phyloP scores from a whole-genome alignment of 371 early-diverging fungal species.

The Agmasoma carcini region DNA sequence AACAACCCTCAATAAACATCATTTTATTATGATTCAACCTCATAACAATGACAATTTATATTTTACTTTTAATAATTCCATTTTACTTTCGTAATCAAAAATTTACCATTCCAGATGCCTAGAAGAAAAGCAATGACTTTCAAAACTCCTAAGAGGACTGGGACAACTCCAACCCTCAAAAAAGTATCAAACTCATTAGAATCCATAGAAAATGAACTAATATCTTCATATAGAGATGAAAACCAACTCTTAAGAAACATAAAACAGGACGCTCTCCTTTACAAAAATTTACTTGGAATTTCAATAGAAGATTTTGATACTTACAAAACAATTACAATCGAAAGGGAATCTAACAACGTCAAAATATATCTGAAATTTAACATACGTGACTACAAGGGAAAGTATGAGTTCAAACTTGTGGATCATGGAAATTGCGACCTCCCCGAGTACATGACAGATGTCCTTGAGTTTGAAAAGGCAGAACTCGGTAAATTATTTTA shows the following conservation, averaged over 20 bases:
- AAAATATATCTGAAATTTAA: not conserved
- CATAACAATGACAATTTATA: no score
- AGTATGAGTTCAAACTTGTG: not conserved
- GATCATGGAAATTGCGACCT: constrained; percentile 4
- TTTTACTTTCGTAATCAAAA: no score
- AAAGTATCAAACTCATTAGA: not conserved
- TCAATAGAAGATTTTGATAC: constrained; percentile 22
- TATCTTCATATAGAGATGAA: constrained; percentile 24
- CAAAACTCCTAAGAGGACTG: constrained; percentile 9
- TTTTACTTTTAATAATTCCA: no score
- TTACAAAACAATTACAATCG: constrained; percentile 4
- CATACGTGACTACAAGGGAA: not conserved
- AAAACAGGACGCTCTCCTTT: constrained; percentile 20
- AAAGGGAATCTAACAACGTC: not conserved
- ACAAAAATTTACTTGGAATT: constrained; percentile 32
- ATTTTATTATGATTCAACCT: no score
- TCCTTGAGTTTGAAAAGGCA: constrained; percentile 13
- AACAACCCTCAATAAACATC: no score
- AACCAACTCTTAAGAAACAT: constrained; percentile 31
- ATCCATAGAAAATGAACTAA: constrained; percentile 22
- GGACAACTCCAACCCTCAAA: not conserved
- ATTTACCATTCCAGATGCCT: no score
- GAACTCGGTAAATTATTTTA: constrained; percentile 6
- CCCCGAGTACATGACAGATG: constrained; percentile 20
- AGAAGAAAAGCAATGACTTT: not conserved